Evolutionary conservation across 306 rosid species (phyloP), one percentile per base, ranked within the genome.

Genomic region (Casuarina equisetifolia): DNA sequence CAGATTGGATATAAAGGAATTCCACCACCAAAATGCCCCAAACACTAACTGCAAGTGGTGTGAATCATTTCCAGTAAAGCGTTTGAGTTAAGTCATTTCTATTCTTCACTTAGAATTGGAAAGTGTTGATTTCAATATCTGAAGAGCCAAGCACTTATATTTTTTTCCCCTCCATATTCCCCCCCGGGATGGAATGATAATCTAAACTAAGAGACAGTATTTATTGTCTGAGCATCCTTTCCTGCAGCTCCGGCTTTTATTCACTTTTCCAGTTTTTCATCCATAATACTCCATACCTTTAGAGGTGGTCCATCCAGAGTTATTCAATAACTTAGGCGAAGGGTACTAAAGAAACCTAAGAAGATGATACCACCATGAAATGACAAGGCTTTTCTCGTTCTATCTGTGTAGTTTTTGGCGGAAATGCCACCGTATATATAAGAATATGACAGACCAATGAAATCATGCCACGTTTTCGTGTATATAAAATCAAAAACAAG

Each of bases 61-160:
- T 77, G 32, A 9, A 90, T 88, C 89, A 78, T 83, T 88, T 90
- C 89, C 44, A 55, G 36, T 59, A 78, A 80, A 78, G 81, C 69
- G 61, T 82, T 81, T 86, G 76, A 66, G 52, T 76, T 66, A 75
- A 54, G 80, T 64, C 46, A 67, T 19, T 74, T 42, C 39, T 25
- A 45, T 79, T 68, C 79, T 73, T 76, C 42, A 84, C 82, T 53
- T 67, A 42, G 70, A 8, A 39, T 49, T 46, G 67, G 20, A 43
- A 44, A 70, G 66, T 36, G 59, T 77, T 80, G 82, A 46, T 50
- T 61, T 39, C 83, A 39, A 80, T 59, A 78, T 75, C 44, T 46
- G 67, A 70, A 57, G 73, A 0, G 39, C n/a, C 1, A 45, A 76
- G 43, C 71, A 38, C 70, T 74, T 25, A 25, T 25, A 25, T 25